Evolutionary conservation across 768 basidiomycete species (phyloP), one percentile per base, ranked within the genome.

Genomic region (Tylopilus cervinicoccineus): DNA sequence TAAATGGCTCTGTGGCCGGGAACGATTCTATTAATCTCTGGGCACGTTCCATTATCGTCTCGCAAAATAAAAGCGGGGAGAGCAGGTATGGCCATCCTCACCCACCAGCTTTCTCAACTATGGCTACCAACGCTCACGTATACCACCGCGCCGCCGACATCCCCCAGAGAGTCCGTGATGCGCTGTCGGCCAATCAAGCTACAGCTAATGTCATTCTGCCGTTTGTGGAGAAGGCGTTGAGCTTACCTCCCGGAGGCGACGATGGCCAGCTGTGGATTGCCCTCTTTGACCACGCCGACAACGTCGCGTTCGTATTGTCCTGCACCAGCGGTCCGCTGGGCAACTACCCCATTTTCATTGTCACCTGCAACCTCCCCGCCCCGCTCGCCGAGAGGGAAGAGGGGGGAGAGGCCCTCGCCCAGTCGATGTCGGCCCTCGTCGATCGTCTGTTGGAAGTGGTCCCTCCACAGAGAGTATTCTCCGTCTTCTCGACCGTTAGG

Each of bases 401-500:
- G 7, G 11, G 1, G 6, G 55, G 40, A 14, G 20, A 8, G 38
- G 10, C n/a, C 6, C 16, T 59, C 2, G 5, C 29, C 19, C 28
- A 47, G 10, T 36, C 49, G 17, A 4, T 59, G 23, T 9, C 0
- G 0, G 45, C 31, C 1, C 60, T 60, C 3, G 43, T 59, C 43
- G 10, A 1, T 3, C 34, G 60, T 16, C 22, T 60, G 9, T 22
- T 55, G 16, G 1, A 55, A 5, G 20, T 46, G 12, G 60, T 55
- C 31, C 38, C 23, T 38, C 34, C 47, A 2, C 2, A 34, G 17
- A 38, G 58, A n/a, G 40, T 62, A 0, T 88, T 83, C 60, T 86
- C 88, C 2, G 70, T 88, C 16, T 90, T 87, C 47, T 78, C 82
- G 4, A 70, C 74, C 6, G 71, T 77, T 2, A 54, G 58, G 13